phyloP scores from a whole-genome alignment of 352 stramenopile species.

The Phytophthora tubulina region DNA sequence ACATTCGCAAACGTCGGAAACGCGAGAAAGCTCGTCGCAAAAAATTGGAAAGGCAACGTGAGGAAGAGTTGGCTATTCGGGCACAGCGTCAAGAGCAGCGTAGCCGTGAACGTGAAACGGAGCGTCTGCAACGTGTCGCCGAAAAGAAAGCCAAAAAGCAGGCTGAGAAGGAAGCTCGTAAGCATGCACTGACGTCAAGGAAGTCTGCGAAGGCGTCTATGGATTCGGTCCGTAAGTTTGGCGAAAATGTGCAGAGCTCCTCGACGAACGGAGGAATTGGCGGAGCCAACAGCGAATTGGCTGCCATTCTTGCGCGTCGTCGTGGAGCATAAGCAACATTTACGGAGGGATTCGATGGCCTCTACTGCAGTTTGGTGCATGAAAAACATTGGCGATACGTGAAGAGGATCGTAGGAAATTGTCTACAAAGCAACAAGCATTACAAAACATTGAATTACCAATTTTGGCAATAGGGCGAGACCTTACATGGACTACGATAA shows the following conservation, averaged over 20 bases:
- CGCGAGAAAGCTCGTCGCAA: conserved; percentile 85
- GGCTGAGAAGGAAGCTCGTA: conserved; percentile 74
- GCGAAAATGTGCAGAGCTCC: conserved; percentile 57
- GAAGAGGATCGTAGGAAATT: conserved; percentile 10
- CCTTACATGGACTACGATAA: not conserved
- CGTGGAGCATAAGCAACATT: conserved; percentile 44
- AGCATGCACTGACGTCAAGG: conserved; percentile 48
- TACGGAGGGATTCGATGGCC: not conserved
- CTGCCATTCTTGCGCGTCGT: conserved; percentile 80
- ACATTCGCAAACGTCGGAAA: conserved; percentile 89
- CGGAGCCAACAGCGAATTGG: conserved; percentile 84
- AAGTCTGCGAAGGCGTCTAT: conserved; percentile 60
- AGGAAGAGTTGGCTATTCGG: conserved; percentile 79
- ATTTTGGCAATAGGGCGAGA: conserved; percentile 27
- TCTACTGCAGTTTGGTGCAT: conserved; percentile 5
- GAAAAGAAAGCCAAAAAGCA: conserved; percentile 92
- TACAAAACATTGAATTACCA: conserved; percentile 27
- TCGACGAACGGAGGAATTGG: conserved; percentile 58
- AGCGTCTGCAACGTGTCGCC: conserved; percentile 79
- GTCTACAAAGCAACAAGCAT: conserved; percentile 4
- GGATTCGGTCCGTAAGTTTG: conserved; percentile 83
- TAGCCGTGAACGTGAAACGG: conserved; percentile 70
- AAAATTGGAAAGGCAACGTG: conserved; percentile 72
- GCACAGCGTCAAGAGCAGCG: conserved; percentile 74
- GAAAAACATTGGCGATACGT: not conserved